Conservation (phyloP, 176 grass and related monocot genomes). For the Ampelocalamus luodianensis region DNA sequence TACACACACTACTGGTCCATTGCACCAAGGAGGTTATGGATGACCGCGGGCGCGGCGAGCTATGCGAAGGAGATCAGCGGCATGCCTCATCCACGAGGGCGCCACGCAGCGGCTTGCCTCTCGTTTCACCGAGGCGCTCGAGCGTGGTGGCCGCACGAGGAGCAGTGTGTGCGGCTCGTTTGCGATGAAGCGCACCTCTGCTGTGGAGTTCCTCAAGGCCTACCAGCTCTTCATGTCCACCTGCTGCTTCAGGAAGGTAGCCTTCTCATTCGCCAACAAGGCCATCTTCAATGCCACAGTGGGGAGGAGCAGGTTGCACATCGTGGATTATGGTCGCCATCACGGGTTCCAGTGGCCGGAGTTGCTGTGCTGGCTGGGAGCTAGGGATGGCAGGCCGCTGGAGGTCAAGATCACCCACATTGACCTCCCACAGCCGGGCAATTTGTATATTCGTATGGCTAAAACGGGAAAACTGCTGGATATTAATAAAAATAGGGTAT, state of each 20-base stretch:
- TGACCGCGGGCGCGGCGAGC: conserved; percentile 37
- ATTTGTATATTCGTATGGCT: too few species aligned
- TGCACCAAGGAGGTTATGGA: conserved; percentile 62
- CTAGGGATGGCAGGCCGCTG: conserved; percentile 35
- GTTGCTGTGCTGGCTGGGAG: conserved; percentile 35
- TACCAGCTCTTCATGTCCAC: conserved; percentile 53
- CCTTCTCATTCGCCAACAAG: conserved; percentile 45
- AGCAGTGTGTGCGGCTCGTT: too few species aligned
- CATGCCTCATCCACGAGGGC: too few species aligned
- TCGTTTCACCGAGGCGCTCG: too few species aligned
- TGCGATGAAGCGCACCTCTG: not conserved
- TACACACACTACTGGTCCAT: conserved; percentile 56
- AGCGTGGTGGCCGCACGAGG: too few species aligned
- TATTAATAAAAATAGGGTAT: not conserved
- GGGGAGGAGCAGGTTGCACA: conserved; percentile 44
- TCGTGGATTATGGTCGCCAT: conserved; percentile 51
- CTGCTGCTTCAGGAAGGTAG: conserved; percentile 54
- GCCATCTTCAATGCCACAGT: conserved; percentile 45
- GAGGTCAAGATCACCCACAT: conserved; percentile 53
- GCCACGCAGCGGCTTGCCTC: too few species aligned
- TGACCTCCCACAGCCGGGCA: conserved; percentile 52
- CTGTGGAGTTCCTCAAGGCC: conserved; percentile 39
- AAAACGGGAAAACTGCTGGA: too few species aligned
- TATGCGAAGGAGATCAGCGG: conserved; percentile 56
- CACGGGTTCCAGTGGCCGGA: conserved; percentile 61